A percentile compares a stretch with the other conserved stretches of the same genome.
Conservation (phyloP, 352 stramenopile genomes). For the Pythium aristosporum region DNA sequence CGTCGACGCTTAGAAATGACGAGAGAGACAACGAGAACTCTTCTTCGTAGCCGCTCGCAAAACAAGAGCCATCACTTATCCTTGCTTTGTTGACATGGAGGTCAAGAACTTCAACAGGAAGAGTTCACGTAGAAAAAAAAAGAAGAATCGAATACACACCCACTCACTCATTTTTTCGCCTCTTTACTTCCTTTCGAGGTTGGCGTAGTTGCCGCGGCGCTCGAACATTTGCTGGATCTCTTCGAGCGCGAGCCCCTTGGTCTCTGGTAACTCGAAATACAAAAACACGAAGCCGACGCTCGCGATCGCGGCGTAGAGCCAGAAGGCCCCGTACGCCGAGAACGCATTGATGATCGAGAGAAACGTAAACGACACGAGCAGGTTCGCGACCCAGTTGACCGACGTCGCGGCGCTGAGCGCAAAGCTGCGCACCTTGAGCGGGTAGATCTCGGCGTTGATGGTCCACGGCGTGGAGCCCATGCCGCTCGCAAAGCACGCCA, state of each 20-base stretch:
- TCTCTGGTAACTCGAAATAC: constrained; percentile 88
- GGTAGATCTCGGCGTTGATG: constrained; percentile 95
- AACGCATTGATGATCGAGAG: constrained; percentile 82
- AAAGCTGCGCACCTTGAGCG: constrained; percentile 82
- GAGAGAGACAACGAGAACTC: too few relatives aligned
- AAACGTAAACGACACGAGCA: constrained; percentile 94
- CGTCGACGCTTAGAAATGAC: constrained; percentile 27
- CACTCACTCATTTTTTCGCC: background rate
- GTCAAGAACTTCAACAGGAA: constrained; percentile 5
- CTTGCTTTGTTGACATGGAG: background rate
- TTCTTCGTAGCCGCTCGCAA: background rate
- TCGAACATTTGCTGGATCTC: constrained; percentile 91
- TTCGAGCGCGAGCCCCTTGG: constrained; percentile 91
- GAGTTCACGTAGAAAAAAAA: background rate
- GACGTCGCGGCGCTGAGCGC: constrained; percentile 87
- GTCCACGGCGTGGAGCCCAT: constrained; percentile 93
- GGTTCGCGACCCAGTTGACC: constrained; percentile 92
- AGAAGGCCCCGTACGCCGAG: constrained; percentile 81
- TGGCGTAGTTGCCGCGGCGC: constrained; percentile 34
- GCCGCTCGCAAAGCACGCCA: constrained; percentile 74
- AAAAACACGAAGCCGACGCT: constrained; percentile 76
- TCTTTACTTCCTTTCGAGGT: constrained; percentile 34
- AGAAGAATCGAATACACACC: background rate
- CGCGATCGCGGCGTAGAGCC: constrained; percentile 86
- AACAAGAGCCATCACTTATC: background rate